Percentiles rank a stretch among this genome's conserved stretches.
phyloP scores from a whole-genome alignment of 805 yeast species.

The Maudiozyma pseudohumilis region DNA sequence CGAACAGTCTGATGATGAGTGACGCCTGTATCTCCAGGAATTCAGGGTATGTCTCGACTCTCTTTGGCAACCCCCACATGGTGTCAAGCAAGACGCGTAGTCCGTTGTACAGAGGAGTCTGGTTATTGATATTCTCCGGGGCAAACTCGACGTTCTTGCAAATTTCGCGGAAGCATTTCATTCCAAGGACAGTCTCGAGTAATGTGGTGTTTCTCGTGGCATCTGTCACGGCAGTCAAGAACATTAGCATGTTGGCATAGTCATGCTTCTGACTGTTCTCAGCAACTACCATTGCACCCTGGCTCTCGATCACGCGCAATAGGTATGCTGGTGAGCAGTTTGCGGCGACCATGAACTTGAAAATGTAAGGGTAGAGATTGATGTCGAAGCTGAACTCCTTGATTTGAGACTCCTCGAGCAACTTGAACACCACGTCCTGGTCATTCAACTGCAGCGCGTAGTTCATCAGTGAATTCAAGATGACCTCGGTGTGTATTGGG shows the following conservation, averaged over 20 bases:
- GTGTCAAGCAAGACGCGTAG: constrained; percentile 25
- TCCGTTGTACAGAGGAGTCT: constrained; percentile 21
- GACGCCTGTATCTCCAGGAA: constrained; percentile 28
- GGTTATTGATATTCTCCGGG: not conserved
- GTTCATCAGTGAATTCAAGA: constrained; percentile 20
- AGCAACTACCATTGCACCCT: constrained; percentile 19
- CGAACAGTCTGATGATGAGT: constrained; percentile 30
- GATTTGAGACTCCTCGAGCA: constrained; percentile 32
- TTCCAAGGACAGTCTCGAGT: constrained; percentile 17
- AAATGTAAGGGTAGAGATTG: constrained; percentile 27
- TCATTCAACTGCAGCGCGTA: constrained; percentile 25
- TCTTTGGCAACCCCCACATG: constrained; percentile 24
- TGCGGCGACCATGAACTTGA: constrained; percentile 25
- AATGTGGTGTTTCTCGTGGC: constrained; percentile 18
- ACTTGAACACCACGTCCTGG: constrained; percentile 28
- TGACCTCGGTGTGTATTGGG: constrained; percentile 19
- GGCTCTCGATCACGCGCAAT: constrained; percentile 27
- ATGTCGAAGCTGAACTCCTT: constrained; percentile 27
- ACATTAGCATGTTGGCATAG: constrained; percentile 7
- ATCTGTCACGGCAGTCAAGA: constrained; percentile 21
- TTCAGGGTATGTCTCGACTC: constrained; percentile 17
- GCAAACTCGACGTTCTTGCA: constrained; percentile 15
- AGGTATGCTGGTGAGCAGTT: constrained; percentile 27
- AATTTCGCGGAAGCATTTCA: constrained; percentile 26
- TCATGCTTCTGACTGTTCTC: not conserved